Base-by-base conservation (phyloP, 805 yeast species). In the Hanseniaspora nectarophila region DNA sequence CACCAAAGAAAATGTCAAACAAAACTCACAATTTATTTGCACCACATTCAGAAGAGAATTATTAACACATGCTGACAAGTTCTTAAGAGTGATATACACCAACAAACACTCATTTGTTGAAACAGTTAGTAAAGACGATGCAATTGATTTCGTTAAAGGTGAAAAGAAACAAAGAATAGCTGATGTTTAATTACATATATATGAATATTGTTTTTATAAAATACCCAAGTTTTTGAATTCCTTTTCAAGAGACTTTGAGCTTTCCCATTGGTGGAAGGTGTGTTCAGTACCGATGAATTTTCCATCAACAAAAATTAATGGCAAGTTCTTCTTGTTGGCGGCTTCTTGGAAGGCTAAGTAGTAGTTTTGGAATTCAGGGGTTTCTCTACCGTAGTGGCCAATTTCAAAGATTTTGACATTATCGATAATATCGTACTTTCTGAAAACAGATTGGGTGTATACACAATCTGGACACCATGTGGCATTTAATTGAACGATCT, bases 41-140 rank as follows among this genome's bases (percentile, higher is more conserved):
- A 92, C 98, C 0, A 92, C 98, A 0, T 92, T 92, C 72, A 73
- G 97, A 59, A 86, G 95, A 0, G 98, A 92, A 64, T 80, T 92
- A 85, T 69, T 92, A 34, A 81, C 81, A 56, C 86, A 81, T 7
- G 95, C 96, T 5, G 86, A 85, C 63, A 81, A 79, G 55, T 88
- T 84, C 61, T 90, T 79, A 63, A 95, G 97, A 20, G 96, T 92
- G 1, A 77, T 79, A 70, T 90, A 81, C 63, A 78, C 77, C 55
- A 82, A 85, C 61, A 85, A 86, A 61, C 86, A 85, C 45, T 85
- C 95, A 53, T 74, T 83, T 0, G 81, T 90, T 2, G 73, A 77
- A 55, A 85, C 81, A 54, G 85, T 90, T 53, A 71, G 75, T 23
- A 74, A 75, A 54, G 79, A 78, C 3, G 84, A 81, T 43, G 97